A percentile compares a stretch with the other conserved stretches of the same genome.
These are phyloP conservation scores for Fraxinus albicans DNA, from an alignment of 305 asterid species.

Conservation along the genomic window DNA sequence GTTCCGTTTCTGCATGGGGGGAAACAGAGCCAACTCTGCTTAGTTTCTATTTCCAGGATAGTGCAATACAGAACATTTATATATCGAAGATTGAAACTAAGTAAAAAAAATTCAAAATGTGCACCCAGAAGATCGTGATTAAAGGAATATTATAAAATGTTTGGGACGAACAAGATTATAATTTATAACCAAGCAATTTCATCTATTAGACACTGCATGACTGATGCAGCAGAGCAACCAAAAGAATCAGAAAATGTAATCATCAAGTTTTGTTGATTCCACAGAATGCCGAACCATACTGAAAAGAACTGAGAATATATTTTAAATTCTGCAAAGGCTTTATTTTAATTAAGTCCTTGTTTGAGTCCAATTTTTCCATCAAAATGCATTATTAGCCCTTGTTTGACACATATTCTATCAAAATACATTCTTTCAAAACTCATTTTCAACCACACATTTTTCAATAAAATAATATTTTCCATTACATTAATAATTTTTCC, in stretches of 20 bases:
- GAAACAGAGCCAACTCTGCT: neutral
- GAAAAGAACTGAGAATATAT: neutral
- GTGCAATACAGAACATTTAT: neutral
- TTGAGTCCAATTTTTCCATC: too few species aligned
- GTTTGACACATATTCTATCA: too few species aligned
- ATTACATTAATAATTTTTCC: too few species aligned
- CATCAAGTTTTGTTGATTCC: neutral
- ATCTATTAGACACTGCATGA: neutral
- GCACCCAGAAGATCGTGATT: neutral
- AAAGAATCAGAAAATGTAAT: neutral
- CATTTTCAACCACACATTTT: too few species aligned
- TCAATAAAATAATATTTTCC: too few species aligned
- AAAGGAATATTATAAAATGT: neutral
- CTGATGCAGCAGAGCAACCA: neutral
- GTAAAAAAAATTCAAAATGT: neutral
- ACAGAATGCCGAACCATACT: neutral
- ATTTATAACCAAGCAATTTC: neutral
- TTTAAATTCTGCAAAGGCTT: neutral
- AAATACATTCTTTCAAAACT: too few species aligned
- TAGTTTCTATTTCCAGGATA: neutral
- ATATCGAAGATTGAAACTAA: neutral
- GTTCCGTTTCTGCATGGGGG: conserved; percentile 44
- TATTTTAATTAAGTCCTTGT: too few species aligned
- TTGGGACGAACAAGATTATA: neutral
- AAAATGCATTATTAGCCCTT: too few species aligned